These are phyloP conservation scores for Microdochium paspali DNA, from an alignment of 2,329 filamentous ascomycete genomes.

Conservation along the genomic window DNA sequence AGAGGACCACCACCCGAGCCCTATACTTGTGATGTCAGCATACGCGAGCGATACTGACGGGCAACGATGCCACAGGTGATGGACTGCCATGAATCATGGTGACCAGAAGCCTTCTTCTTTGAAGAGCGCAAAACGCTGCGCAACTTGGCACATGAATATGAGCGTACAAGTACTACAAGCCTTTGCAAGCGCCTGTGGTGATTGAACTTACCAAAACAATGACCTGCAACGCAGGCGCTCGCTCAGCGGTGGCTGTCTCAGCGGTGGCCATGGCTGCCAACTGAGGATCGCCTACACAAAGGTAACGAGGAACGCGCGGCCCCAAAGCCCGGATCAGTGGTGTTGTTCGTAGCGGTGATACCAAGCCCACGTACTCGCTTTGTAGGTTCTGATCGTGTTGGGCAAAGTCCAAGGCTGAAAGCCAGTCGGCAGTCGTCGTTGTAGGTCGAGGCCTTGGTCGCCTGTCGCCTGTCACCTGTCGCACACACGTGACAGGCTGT, in stretches of 20 bases:
- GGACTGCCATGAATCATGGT: too few species aligned
- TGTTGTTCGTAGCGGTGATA: too few species aligned
- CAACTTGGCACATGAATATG: too few species aligned
- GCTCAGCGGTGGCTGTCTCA: slow-evolving; percentile 1
- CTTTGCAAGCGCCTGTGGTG: background rate
- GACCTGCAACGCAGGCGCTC: slow-evolving; percentile 54
- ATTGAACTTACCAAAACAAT: slow-evolving; percentile 58
- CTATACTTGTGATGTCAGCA: slow-evolving; percentile 36
- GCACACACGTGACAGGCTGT: background rate
- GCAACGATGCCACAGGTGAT: too few species aligned
- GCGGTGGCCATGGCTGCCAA: background rate
- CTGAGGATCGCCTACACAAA: too few species aligned
- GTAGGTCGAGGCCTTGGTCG: background rate
- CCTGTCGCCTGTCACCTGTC: background rate
- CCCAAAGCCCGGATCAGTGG: too few species aligned
- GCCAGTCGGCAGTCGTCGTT: background rate
- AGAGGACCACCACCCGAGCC: slow-evolving; percentile 82
- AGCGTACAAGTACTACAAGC: too few species aligned
- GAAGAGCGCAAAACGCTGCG: too few species aligned
- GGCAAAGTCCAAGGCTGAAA: background rate
- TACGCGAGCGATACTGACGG: slow-evolving; percentile 3
- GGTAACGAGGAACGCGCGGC: too few species aligned
- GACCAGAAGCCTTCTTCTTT: too few species aligned
- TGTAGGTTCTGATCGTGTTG: too few species aligned
- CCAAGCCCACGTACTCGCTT: too few species aligned